These are phyloP conservation scores for Mycena kentingensis DNA, from an alignment of 768 basidiomycete species.

Conservation along the genomic window DNA sequence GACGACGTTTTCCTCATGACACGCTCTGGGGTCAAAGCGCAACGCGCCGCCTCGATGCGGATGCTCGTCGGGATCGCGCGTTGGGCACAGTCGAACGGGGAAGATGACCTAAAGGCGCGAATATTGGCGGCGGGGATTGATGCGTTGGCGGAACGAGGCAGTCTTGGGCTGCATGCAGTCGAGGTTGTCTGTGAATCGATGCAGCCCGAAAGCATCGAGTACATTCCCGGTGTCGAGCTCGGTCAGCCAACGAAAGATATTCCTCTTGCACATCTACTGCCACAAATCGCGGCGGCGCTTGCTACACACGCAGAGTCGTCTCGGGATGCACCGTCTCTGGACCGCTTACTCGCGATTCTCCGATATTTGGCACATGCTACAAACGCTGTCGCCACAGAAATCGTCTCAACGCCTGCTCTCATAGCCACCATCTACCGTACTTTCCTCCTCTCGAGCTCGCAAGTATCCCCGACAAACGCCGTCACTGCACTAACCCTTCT, in stretches of 20 bases:
- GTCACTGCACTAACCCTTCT: slow-evolving; percentile 61
- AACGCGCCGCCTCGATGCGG: slow-evolving; percentile 80
- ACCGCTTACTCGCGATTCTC: slow-evolving; percentile 60
- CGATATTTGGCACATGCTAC: slow-evolving; percentile 64
- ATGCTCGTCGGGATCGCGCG: slow-evolving; percentile 63
- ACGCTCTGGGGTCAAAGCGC: slow-evolving; percentile 80
- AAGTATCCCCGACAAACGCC: slow-evolving; percentile 46
- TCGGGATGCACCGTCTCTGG: slow-evolving; percentile 46
- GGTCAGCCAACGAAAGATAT: slow-evolving; percentile 36
- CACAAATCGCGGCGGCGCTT: slow-evolving; percentile 47
- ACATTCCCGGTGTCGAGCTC: slow-evolving; percentile 53
- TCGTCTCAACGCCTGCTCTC: slow-evolving; percentile 54
- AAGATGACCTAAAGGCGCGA: slow-evolving; percentile 56
- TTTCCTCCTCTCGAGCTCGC: slow-evolving; percentile 52
- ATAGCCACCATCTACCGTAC: slow-evolving; percentile 51
- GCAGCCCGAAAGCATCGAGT: slow-evolving; percentile 36
- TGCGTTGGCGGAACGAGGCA: slow-evolving; percentile 65
- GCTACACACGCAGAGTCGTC: slow-evolving; percentile 43
- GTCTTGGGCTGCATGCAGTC: slow-evolving; percentile 65
- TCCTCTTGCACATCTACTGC: slow-evolving; percentile 49
- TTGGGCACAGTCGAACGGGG: slow-evolving; percentile 39
- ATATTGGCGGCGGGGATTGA: slow-evolving; percentile 69
- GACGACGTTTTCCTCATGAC: slow-evolving; percentile 82
- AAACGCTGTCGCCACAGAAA: slow-evolving; percentile 50
- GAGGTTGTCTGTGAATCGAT: slow-evolving; percentile 72